Percentiles rank a stretch among this genome's conserved stretches.
Conservation (phyloP, 2,329 filamentous ascomycete genomes). For the Monilinia polystroma region DNA sequence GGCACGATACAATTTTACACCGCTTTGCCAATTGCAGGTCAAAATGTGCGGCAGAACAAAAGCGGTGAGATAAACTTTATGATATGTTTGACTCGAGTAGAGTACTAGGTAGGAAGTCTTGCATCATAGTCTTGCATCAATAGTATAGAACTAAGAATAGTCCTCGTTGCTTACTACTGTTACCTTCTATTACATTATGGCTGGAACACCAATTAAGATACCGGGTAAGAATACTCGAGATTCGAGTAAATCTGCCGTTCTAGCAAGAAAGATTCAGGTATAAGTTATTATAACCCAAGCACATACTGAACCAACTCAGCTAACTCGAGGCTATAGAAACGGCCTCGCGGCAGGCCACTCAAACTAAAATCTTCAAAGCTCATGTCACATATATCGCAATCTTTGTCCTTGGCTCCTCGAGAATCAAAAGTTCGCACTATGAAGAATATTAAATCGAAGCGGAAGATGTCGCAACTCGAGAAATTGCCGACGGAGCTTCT, state of each 20-base stretch:
- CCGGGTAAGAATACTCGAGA: conserved; percentile 36
- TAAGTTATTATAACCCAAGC: neutral
- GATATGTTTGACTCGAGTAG: neutral
- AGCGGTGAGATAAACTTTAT: conserved; percentile 5
- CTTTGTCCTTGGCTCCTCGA: neutral
- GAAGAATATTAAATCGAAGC: conserved; percentile 36
- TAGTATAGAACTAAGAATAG: neutral
- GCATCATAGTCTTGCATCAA: neutral
- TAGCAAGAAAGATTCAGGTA: conserved; percentile 33
- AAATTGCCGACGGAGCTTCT: conserved; percentile 39
- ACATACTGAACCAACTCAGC: neutral
- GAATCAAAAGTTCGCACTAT: conserved; percentile 27
- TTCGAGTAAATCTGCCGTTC: conserved; percentile 30
- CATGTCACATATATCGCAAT: neutral
- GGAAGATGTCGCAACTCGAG: conserved; percentile 38
- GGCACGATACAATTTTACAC: neutral
- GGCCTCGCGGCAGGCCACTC: conserved; percentile 29
- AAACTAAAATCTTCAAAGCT: conserved; percentile 22
- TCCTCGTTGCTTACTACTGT: neutral
- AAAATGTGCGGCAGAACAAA: neutral
- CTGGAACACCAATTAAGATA: conserved; percentile 38
- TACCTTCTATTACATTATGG: conserved; percentile 26
- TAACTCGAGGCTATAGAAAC: conserved; percentile 25
- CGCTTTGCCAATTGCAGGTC: neutral
- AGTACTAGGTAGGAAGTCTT: neutral